These are phyloP conservation scores for Durio zibethinus DNA, from an alignment of 345 rosid species.

Conservation along the genomic window DNA sequence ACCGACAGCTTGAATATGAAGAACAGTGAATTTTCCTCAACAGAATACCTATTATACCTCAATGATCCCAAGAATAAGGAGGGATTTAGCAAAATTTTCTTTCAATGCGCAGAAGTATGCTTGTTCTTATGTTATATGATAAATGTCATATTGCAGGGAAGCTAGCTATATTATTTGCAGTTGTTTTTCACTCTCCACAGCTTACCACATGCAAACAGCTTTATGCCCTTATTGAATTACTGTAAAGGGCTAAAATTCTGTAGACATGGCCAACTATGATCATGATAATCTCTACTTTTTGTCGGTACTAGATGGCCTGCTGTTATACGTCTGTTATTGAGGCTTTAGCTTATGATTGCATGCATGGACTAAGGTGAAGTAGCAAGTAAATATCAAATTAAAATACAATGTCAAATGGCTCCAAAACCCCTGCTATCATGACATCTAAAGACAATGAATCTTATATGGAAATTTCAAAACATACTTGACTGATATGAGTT, in stretches of 20 bases:
- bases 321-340: not conserved
- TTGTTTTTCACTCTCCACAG: not conserved
- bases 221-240: not conserved
- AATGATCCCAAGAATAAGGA: not conserved
- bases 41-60: not conserved
- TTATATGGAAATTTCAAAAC: not conserved
- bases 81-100: not conserved
- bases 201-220: slow-evolving; percentile 2
- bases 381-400: not conserved
- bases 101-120: not conserved
- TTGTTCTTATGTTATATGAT: not conserved
- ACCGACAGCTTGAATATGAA: slow-evolving; percentile 15
- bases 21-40: not conserved
- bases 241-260: not conserved
- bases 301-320: slow-evolving; percentile 2
- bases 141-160: not conserved
- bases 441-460: not conserved
- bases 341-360: slow-evolving; percentile 10
- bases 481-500: not conserved
- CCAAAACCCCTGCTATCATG: not conserved
- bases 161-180: not conserved
- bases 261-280: not conserved
- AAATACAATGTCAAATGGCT: not conserved
- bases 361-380: slow-evolving; percentile 9
- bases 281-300: slow-evolving; percentile 14